Percentiles rank a stretch among this genome's conserved stretches.
Evolutionary conservation across 2,329 filamentous ascomycete species (phyloP).

Genomic region (Sporothrix inflata): DNA sequence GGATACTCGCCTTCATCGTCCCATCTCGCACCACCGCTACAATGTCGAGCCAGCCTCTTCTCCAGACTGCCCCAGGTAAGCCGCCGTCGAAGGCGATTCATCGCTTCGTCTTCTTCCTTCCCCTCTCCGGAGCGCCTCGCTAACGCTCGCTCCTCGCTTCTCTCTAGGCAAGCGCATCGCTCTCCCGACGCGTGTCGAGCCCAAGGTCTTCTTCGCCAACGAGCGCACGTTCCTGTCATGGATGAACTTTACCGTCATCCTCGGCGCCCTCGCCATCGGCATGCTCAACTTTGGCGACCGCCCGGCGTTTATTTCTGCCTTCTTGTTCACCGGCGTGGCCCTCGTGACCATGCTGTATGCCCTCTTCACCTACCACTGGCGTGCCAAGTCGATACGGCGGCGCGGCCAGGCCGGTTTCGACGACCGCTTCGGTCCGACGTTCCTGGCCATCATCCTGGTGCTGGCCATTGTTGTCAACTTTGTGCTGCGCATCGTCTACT

Average conservation of each 20-base stretch:
- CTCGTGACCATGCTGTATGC: conserved; percentile 97
- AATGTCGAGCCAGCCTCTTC: conserved; percentile 96
- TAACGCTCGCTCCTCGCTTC: conserved; percentile 3
- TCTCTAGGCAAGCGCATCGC: conserved; percentile 90
- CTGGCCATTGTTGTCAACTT: conserved; percentile 96
- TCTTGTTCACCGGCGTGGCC: conserved; percentile 89
- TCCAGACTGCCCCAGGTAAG: conserved; percentile 87
- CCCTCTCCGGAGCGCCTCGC: conserved; percentile 8
- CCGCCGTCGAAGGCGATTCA: neutral
- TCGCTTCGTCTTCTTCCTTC: neutral
- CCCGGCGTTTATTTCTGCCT: conserved; percentile 90
- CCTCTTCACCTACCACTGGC: conserved; percentile 93
- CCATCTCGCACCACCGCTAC: conserved; percentile 37
- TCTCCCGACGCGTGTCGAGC: conserved; percentile 95
- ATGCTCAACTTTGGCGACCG: conserved; percentile 98
- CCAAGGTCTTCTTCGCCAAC: conserved; percentile 99
- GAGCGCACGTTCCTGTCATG: conserved; percentile 98
- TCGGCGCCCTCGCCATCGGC: conserved; percentile 92
- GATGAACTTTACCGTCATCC: conserved; percentile 99
- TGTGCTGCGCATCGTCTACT: conserved; percentile 70
- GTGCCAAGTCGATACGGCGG: conserved; percentile 87
- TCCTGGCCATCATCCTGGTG: conserved; percentile 83
- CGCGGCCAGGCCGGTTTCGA: conserved; percentile 95
- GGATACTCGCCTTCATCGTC: neutral
- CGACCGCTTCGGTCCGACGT: conserved; percentile 90